Evolutionary conservation across 345 rosid species (phyloP).

Genomic region (Eucalyptus marginata): DNA sequence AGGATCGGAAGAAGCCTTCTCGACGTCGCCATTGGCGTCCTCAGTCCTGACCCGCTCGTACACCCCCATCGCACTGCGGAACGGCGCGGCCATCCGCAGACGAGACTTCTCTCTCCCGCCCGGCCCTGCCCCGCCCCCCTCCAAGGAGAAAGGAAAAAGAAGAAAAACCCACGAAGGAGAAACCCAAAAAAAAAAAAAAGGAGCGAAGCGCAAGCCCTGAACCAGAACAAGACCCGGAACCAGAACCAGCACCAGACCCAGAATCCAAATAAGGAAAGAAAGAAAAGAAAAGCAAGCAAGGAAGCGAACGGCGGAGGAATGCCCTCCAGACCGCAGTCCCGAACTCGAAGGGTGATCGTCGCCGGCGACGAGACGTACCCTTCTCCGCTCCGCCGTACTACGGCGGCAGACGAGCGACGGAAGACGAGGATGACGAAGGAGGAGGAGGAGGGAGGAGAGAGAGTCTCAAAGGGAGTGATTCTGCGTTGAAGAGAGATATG

Average conservation of each 20-base stretch:
- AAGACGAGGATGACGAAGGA: not conserved
- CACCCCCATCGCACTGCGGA: not conserved
- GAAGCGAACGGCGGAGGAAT: not conserved
- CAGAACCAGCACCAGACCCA: not conserved
- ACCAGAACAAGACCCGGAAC: not conserved
- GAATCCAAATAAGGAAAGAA: not conserved
- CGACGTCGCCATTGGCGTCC: not conserved
- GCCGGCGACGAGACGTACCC: not conserved
- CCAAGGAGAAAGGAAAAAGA: not conserved
- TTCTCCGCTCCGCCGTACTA: not conserved
- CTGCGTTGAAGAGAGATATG: not conserved
- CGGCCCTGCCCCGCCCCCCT: not conserved
- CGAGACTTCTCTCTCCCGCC: not conserved
- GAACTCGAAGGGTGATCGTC: not conserved
- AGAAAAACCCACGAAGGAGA: not conserved
- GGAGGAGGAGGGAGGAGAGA: not conserved
- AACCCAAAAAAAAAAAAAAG: not conserved
- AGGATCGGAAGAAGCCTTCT: not conserved
- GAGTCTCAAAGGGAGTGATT: not conserved
- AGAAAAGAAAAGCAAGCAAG: not conserved
- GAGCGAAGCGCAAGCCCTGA: not conserved
- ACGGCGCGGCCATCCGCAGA: not conserved
- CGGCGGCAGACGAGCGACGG: not conserved
- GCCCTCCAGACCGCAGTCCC: not conserved
- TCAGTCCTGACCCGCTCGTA: constrained; percentile 1